These are phyloP conservation scores for Ophiocytium majus DNA, from an alignment of 352 stramenopile species.

Conservation along the genomic window DNA sequence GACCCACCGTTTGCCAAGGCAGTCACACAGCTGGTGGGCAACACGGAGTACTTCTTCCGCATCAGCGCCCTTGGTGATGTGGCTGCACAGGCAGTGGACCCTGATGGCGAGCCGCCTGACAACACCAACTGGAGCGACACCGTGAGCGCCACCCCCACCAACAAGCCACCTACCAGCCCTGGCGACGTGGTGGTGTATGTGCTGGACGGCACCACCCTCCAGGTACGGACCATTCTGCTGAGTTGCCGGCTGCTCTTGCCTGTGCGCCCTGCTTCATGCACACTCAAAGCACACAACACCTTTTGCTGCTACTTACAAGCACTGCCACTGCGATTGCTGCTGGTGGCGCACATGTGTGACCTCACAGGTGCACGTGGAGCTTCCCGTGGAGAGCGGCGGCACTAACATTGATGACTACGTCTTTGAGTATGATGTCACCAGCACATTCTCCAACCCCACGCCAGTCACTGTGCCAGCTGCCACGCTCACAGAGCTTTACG, in stretches of 20 bases:
- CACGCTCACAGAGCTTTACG: constrained; percentile 63
- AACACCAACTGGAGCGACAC: constrained; percentile 85
- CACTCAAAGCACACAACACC: too few relatives aligned
- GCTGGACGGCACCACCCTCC: constrained; percentile 44
- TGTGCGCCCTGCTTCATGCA: too few relatives aligned
- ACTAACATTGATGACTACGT: constrained; percentile 65
- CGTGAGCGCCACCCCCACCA: constrained; percentile 68
- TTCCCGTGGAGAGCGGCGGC: constrained; percentile 61
- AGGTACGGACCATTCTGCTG: constrained; percentile 55
- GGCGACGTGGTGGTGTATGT: constrained; percentile 50
- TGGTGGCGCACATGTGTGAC: too few relatives aligned
- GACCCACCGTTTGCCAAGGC: constrained; percentile 74
- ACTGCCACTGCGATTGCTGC: too few relatives aligned
- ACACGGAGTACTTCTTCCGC: constrained; percentile 80
- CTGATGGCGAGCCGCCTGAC: constrained; percentile 70
- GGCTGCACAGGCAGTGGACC: constrained; percentile 72
- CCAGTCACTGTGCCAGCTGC: constrained; percentile 57
- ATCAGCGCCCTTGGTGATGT: constrained; percentile 84
- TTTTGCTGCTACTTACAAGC: too few relatives aligned
- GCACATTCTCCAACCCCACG: constrained; percentile 52
- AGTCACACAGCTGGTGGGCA: constrained; percentile 67
- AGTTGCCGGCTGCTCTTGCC: too few relatives aligned
- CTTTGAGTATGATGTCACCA: constrained; percentile 85
- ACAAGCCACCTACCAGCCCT: constrained; percentile 72
- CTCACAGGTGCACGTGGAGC: constrained; percentile 47